Conservation (phyloP, 2,329 filamentous ascomycete species). For the Ilyonectria sp. region DNA sequence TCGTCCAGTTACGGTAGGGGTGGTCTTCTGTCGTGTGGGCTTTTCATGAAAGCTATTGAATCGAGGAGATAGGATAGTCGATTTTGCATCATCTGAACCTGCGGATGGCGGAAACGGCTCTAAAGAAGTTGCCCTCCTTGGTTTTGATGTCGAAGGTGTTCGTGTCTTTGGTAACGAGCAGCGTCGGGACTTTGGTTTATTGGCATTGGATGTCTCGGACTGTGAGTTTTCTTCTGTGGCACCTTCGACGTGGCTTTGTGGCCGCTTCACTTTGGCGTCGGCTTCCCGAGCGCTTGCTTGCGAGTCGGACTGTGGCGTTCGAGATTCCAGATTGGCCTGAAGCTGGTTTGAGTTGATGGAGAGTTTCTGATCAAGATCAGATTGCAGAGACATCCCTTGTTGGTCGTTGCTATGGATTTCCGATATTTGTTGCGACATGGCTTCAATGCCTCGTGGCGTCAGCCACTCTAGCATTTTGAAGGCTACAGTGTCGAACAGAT, state of each 20-base stretch:
- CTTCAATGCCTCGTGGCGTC: constrained; percentile 70
- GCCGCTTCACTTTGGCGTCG: constrained; percentile 13
- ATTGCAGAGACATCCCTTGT: constrained; percentile 7
- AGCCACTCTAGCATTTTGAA: constrained; percentile 82
- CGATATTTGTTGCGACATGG: constrained; percentile 59
- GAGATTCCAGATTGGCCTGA: constrained; percentile 9
- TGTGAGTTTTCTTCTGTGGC: constrained; percentile 11
- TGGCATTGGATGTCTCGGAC: constrained; percentile 11
- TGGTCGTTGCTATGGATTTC: constrained; percentile 22
- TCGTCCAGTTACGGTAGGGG: constrained; percentile 44
- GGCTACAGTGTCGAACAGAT: constrained; percentile 75
- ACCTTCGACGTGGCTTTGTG: constrained; percentile 11
- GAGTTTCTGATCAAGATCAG: not conserved
- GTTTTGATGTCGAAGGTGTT: constrained; percentile 44
- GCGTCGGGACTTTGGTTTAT: constrained; percentile 29
- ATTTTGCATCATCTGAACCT: constrained; percentile 49
- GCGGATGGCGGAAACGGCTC: constrained; percentile 50
- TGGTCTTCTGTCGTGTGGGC: constrained; percentile 50
- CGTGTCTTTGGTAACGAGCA: constrained; percentile 29
- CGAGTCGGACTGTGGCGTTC: constrained; percentile 10
- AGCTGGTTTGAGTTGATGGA: not conserved
- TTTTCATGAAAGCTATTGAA: constrained; percentile 54
- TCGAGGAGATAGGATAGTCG: constrained; percentile 50
- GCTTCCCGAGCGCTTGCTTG: constrained; percentile 13
- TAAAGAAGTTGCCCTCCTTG: constrained; percentile 49